These are phyloP conservation scores for Blastomyces gilchristii DNA, from an alignment of 2,329 filamentous ascomycete species.

Conservation along the genomic window DNA sequence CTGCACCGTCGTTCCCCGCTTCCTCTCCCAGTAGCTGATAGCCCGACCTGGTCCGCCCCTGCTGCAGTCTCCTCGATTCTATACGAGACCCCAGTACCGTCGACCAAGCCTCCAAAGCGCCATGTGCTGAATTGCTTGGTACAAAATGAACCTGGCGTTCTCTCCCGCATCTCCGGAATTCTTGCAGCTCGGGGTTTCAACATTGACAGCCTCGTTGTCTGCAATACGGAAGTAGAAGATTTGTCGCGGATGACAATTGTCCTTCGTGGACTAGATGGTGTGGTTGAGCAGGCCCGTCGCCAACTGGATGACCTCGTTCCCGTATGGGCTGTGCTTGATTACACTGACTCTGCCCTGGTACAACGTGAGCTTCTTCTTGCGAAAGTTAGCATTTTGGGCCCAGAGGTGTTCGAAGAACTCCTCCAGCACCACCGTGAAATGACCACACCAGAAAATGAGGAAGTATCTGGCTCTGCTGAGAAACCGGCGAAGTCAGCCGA, in stretches of 20 bases:
- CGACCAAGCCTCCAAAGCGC: constrained; percentile 73
- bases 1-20: constrained; percentile 82
- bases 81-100: constrained; percentile 89
- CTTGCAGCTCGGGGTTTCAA: constrained; percentile 95
- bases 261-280: constrained; percentile 90
- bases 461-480: constrained; percentile 11
- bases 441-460: constrained; percentile 43
- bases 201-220: constrained; percentile 96
- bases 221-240: constrained; percentile 93
- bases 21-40: constrained; percentile 65
- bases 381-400: constrained; percentile 92
- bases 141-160: constrained; percentile 95
- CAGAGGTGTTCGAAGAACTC: constrained; percentile 96
- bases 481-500: neutral
- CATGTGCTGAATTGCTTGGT: constrained; percentile 97
- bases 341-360: constrained; percentile 82
- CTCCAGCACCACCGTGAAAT: constrained; percentile 94
- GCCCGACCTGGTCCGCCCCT: constrained; percentile 75
- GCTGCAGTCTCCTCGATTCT: constrained; percentile 96
- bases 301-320: constrained; percentile 95
- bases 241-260: constrained; percentile 98
- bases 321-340: constrained; percentile 96
- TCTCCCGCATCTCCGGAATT: constrained; percentile 93
- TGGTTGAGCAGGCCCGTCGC: constrained; percentile 90
- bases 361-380: constrained; percentile 91